A percentile compares a stretch with the other conserved stretches of the same genome.
These are phyloP conservation scores for Arthrobotrys sphaeroides DNA, from an alignment of 2,329 filamentous ascomycete genomes.

Conservation along the genomic window DNA sequence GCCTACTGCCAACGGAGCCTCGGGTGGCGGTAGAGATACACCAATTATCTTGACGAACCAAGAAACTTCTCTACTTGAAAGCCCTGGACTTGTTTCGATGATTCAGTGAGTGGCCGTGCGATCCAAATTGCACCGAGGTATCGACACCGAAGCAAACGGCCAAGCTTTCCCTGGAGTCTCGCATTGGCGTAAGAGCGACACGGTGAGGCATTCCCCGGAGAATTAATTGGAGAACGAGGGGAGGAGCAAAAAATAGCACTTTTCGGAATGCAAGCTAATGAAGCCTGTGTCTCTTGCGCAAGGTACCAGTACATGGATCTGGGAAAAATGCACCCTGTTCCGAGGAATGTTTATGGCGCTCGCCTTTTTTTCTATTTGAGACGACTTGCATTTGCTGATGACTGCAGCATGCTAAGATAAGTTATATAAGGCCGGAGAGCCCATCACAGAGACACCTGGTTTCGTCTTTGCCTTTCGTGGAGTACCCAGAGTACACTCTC, in stretches of 20 bases:
- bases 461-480: constrained; percentile 19
- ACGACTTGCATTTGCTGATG: constrained; percentile 14
- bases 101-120: constrained; percentile 7
- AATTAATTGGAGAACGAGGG: constrained; percentile 23
- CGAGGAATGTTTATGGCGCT: constrained; percentile 36
- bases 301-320: constrained; percentile 13
- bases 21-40: constrained; percentile 25
- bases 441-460: constrained; percentile 17
- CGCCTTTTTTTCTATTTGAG: constrained; percentile 39
- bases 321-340: constrained; percentile 12
- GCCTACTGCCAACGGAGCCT: constrained; percentile 24
- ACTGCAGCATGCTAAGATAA: constrained; percentile 6
- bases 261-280: constrained; percentile 29
- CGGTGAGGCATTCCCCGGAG: constrained; percentile 4
- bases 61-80: not conserved
- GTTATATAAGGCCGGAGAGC: constrained; percentile 29
- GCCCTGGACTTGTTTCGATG: not conserved
- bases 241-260: constrained; percentile 29
- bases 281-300: not conserved
- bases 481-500: constrained; percentile 30
- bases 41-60: constrained; percentile 25
- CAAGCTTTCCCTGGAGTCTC: constrained; percentile 28
- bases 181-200: not conserved
- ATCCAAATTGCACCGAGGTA: not conserved
- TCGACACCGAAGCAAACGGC: not conserved